These are phyloP conservation scores for Leptographium flavum DNA, from an alignment of 2,329 filamentous ascomycete species.

Conservation along the genomic window DNA sequence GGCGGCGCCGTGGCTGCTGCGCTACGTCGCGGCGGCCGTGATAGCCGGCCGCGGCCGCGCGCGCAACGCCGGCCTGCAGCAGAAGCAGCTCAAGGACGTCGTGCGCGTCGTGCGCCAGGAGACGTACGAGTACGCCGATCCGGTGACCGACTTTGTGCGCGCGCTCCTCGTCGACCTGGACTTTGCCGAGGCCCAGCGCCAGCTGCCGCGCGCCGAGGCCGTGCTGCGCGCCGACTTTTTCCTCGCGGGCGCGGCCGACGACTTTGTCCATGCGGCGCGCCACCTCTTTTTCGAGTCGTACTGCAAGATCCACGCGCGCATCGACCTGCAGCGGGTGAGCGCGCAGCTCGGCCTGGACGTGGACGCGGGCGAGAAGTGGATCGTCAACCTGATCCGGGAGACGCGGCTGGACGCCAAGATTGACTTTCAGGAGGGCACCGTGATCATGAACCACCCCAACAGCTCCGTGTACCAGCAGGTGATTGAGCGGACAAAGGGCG, in stretches of 20 bases:
- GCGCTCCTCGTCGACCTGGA: constrained; percentile 93
- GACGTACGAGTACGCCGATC: constrained; percentile 93
- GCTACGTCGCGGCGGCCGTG: constrained; percentile 86
- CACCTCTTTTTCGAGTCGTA: constrained; percentile 98
- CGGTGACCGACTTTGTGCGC: constrained; percentile 90
- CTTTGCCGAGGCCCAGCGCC: constrained; percentile 89
- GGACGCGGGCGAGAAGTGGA: constrained; percentile 99
- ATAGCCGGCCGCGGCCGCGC: constrained; percentile 78
- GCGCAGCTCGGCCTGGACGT: constrained; percentile 80
- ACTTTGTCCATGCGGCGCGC: constrained; percentile 84
- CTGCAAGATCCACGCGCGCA: constrained; percentile 99
- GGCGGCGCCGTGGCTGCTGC: constrained; percentile 87
- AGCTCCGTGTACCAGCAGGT: constrained; percentile 99
- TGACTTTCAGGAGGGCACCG: constrained; percentile 96
- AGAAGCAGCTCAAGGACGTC: constrained; percentile 97
- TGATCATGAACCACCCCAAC: constrained; percentile 98
- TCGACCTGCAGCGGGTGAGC: constrained; percentile 95
- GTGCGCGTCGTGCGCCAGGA: constrained; percentile 93
- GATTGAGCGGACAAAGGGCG: constrained; percentile 97
- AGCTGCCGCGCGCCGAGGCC: constrained; percentile 75
- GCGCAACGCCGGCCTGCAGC: constrained; percentile 74
- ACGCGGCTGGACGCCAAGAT: constrained; percentile 97
- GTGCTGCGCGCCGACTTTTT: constrained; percentile 93
- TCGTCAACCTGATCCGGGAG: constrained; percentile 97
- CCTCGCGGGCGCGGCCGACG: constrained; percentile 68